Base-by-base conservation (phyloP, 495 filamentous ascomycete species). In the Penicillium fimorum region DNA sequence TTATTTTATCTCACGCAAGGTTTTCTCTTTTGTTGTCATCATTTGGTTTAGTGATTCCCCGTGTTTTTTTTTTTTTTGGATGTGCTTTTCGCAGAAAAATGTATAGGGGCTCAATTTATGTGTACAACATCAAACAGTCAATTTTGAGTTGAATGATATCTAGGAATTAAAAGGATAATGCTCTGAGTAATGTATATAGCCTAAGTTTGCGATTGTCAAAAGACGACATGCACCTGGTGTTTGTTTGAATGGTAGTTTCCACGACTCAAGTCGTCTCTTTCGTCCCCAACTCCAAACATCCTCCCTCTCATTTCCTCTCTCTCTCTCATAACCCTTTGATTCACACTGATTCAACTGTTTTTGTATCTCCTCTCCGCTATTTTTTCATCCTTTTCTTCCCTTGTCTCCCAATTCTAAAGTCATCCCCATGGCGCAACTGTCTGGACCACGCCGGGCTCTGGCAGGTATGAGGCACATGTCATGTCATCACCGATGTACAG, bases 41-140 rank as follows among this genome's bases (percentile, higher is more conserved):
- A 20, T 33, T 47, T 50, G 17, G 20, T 44, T 46, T 30, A 46
- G 54, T 59, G 59, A 62, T 65, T 62, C 59, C 56, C 61, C 56
- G 24, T 55, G 56, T 40, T 33, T n/a, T n/a, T n/a, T n/a, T n/a
- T n/a, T n/a, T n/a, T n/a, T n/a, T 59, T 46, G 44, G 29, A 25
- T 53, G 30, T 41, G 20, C 44, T 60, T 27, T 25, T 46, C 47
- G 38, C 27, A 30, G 27, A 17, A 48, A 55, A 56, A 44, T 30
- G 41, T 50, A 47, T 17, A 29, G 41, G 41, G 17, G 35, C 35
- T 50, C 18, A 27, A 27, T 22, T 43, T 47, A 42, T 52, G 13
- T 52, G 25, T 52, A 43, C 9, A 20, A 41, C 12, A 57, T 66
- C 11, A 50, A 58, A 37, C 18, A 57, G 15, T 17, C 43, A 35